Evolutionary conservation across 805 yeast genomes (phyloP), one percentile per base, ranked within the genome.

Genomic region (Cyberlindnera bimundalis): DNA sequence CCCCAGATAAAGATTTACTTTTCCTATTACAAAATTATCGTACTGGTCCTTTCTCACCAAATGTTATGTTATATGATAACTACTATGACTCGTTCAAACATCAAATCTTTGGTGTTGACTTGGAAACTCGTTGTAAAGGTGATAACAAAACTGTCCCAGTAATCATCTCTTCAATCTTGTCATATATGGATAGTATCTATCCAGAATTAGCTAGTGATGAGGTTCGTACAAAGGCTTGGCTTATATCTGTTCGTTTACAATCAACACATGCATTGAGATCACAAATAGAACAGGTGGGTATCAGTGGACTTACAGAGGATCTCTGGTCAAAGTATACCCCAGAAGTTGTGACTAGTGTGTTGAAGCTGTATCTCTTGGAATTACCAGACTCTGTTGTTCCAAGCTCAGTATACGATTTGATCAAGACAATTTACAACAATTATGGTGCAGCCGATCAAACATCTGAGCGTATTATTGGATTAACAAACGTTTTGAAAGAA

Each of bases 21-120:
- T 77, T 77, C 52, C 62, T 86, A 45, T 68, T 85, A 20, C 84
- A 80, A 43, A 77, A 76, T 48, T 80, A 81, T 55, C 73, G 78
- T 37, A 82, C 91, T 1, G 96, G 96, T 0, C 68, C 73, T 30
- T 87, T 84, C 61, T 67, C 74, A 35, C 96, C 96, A 13, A 74
- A 71, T 36, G 90, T 82, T 8, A 68, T 76, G 1, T 70, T 84
- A 13, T 87, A 86, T 60, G 95, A 86, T 56, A 85, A 84, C 59
- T 87, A 86, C 64, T 84, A 84, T 60, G 78, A 80, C 47, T 74
- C 85, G 6, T 76, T 79, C 33, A 67, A 64, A 33, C 73, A 79
- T 33, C 91, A 84, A 58, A 80, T 81, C 8, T 87, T 87, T 64
- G 96, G 96, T 11, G 82, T 84, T 34, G 90, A 81, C 47, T 62